Evolutionary conservation across 768 basidiomycete species (phyloP).

Genomic region (Amanita pallidorosea): DNA sequence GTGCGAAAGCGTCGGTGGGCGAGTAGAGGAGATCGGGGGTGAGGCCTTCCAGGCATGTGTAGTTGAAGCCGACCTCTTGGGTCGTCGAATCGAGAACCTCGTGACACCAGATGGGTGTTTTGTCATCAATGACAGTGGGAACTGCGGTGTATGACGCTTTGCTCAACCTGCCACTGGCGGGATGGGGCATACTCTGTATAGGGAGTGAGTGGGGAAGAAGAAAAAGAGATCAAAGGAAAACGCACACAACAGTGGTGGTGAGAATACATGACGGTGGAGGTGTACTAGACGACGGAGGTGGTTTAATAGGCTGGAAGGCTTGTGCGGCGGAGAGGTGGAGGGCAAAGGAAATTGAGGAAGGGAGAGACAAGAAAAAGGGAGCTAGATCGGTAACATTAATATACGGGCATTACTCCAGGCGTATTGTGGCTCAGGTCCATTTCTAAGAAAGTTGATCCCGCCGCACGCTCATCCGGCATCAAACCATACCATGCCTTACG

Average conservation of each 20-base stretch:
- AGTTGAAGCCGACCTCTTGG: constrained; percentile 25
- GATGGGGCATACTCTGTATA: not conserved
- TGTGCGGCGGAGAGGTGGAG: not conserved
- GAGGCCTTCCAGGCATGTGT: constrained; percentile 26
- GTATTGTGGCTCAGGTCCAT: not conserved
- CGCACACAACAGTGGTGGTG: not conserved
- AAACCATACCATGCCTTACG: not conserved
- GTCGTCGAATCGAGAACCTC: constrained; percentile 25
- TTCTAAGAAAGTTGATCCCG: not conserved
- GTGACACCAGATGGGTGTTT: not conserved
- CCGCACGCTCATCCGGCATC: too few species aligned
- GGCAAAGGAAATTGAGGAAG: not conserved
- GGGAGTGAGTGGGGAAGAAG: not conserved
- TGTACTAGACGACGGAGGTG: not conserved
- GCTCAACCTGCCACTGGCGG: not conserved
- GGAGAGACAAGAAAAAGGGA: not conserved
- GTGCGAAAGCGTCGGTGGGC: constrained; percentile 24
- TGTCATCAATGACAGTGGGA: not conserved
- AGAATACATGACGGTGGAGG: not conserved
- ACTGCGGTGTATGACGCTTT: too few species aligned
- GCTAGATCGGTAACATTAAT: not conserved
- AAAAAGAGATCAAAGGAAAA: not conserved
- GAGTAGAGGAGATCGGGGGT: constrained; percentile 25
- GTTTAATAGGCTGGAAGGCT: not conserved
- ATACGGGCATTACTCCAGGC: not conserved